A percentile compares a stretch with the other conserved stretches of the same genome.
phyloP scores from a whole-genome alignment of 2,329 filamentous ascomycete genomes.

The Epichloe aotearoae region DNA sequence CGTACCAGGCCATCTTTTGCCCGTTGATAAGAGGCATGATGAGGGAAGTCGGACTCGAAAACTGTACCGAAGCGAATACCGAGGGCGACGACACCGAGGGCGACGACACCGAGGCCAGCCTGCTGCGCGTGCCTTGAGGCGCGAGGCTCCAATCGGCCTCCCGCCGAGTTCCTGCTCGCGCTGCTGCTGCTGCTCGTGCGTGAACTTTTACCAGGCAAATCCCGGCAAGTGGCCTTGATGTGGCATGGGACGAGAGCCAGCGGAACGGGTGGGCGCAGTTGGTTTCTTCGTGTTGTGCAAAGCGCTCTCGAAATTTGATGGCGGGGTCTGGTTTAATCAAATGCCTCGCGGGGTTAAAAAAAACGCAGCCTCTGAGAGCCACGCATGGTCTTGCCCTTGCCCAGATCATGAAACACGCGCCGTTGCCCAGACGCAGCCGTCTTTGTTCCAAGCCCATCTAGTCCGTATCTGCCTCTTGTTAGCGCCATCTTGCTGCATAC shows the following conservation, averaged over 20 bases:
- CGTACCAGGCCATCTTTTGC: constrained; percentile 62
- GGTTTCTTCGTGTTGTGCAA: too few species aligned
- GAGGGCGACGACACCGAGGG: too few species aligned
- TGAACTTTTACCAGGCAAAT: background rate
- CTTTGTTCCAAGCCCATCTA: too few species aligned
- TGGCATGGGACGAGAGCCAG: background rate
- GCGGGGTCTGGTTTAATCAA: background rate
- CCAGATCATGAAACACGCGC: background rate
- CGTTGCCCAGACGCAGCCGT: background rate
- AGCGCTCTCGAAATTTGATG: background rate
- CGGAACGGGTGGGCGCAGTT: too few species aligned
- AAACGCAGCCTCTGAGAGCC: too few species aligned
- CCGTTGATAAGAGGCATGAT: constrained; percentile 57
- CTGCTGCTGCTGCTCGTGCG: too few species aligned
- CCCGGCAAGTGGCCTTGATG: background rate
- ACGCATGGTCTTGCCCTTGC: too few species aligned
- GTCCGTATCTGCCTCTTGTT: too few species aligned
- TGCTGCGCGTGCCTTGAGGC: background rate
- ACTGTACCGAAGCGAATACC: background rate
- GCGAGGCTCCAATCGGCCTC: background rate
- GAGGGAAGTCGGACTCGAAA: constrained; percentile 1
- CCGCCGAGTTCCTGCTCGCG: background rate
- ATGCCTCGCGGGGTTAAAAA: too few species aligned
- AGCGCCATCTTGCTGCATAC: too few species aligned
- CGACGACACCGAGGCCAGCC: background rate